These are phyloP conservation scores for Diversispora epigaea DNA, from an alignment of 192 early-diverging fungal species.

Conservation along the genomic window DNA sequence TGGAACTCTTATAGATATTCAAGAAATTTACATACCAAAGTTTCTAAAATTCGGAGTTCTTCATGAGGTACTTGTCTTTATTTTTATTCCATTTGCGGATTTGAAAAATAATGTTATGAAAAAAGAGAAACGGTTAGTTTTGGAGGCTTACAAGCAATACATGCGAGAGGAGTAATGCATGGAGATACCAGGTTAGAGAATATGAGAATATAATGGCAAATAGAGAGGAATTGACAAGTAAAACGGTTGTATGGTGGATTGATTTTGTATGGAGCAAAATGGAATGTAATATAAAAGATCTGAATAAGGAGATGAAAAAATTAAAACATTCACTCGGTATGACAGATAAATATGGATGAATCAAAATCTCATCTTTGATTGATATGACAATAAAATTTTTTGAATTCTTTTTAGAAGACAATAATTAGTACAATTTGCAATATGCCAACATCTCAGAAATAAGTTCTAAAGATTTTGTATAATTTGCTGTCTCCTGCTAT, in stretches of 20 bases:
- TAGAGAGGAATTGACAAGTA: not conserved
- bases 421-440: too few species aligned
- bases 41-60: conserved; percentile 16
- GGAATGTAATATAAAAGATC: conserved; percentile 4
- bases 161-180: conserved; percentile 33
- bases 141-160: conserved; percentile 27
- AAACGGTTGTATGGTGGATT: conserved; percentile 20
- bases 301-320: not conserved
- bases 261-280: conserved; percentile 24
- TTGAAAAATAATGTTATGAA: not conserved
- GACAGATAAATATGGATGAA: too few species aligned
- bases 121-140: conserved; percentile 16
- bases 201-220: conserved; percentile 35
- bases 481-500: too few species aligned
- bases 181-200: conserved; percentile 33
- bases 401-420: too few species aligned
- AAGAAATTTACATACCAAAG: conserved; percentile 10
- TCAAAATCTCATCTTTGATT: too few species aligned
- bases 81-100: conserved; percentile 7
- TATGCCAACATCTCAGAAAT: too few species aligned
- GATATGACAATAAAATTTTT: too few species aligned
- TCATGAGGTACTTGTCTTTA: conserved; percentile 7
- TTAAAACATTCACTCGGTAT: conserved; percentile 22
- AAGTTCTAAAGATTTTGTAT: too few species aligned
- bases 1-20: conserved; percentile 11